Percentiles rank a stretch among this genome's conserved stretches.
Evolutionary conservation across 2,329 filamentous ascomycete species (phyloP).

Genomic region (Verticillium albo-atrum): DNA sequence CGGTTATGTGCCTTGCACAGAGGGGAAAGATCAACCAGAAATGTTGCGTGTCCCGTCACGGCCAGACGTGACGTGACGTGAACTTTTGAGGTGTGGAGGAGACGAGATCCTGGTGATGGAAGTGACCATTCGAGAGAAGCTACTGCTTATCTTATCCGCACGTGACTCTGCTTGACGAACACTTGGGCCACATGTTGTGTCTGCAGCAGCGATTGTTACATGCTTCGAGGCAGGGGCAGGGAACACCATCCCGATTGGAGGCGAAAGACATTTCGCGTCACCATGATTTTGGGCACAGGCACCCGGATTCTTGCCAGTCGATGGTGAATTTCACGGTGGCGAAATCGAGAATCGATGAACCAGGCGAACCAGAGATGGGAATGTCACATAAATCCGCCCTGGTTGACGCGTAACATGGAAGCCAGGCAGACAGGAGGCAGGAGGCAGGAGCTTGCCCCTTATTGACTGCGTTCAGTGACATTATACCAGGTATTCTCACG

Average conservation of each 20-base stretch:
- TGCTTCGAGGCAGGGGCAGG: too few species aligned
- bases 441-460: background rate
- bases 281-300: too few species aligned
- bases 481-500: background rate
- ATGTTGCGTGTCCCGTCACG: background rate
- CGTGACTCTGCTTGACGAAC: constrained; percentile 13
- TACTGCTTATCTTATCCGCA: constrained; percentile 24
- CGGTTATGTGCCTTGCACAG: background rate
- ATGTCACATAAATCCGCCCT: too few species aligned
- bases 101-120: background rate
- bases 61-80: background rate
- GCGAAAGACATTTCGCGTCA: too few species aligned
- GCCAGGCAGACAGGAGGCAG: background rate
- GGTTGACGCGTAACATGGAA: too few species aligned
- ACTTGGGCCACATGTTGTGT: too few species aligned
- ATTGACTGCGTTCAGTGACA: background rate
- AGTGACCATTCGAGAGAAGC: background rate
- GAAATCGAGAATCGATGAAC: too few species aligned
- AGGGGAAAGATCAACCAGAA: background rate
- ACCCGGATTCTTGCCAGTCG: too few species aligned
- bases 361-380: background rate
- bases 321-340: too few species aligned
- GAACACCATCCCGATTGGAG: too few species aligned
- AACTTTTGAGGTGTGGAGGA: background rate
- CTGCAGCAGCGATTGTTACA: too few species aligned